Evolutionary conservation across 257 asterid genomes (phyloP).

Genomic region (Ilex aquifolium): DNA sequence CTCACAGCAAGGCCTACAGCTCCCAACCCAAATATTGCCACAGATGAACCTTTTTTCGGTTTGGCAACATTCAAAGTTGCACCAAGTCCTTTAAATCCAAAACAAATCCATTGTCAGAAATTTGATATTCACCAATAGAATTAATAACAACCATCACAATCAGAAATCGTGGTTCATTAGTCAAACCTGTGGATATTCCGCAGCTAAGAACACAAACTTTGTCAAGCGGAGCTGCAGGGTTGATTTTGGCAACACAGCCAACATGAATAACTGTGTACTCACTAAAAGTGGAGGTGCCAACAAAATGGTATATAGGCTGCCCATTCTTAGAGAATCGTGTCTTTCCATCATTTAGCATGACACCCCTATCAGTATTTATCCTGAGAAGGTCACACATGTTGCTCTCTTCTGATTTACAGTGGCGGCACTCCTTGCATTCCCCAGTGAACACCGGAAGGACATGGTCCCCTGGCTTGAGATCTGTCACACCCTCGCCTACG

Average conservation of each 20-base stretch:
- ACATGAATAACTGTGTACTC: slow-evolving; percentile 76
- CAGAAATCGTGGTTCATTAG: neutral
- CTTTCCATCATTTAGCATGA: slow-evolving; percentile 54
- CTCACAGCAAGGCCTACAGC: slow-evolving; percentile 79
- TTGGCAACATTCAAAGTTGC: slow-evolving; percentile 86
- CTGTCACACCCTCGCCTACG: slow-evolving; percentile 78
- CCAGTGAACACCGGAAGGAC: slow-evolving; percentile 84
- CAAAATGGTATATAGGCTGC: slow-evolving; percentile 65
- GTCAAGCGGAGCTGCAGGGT: slow-evolving; percentile 71
- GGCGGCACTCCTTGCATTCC: slow-evolving; percentile 72
- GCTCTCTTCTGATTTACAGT: slow-evolving; percentile 69
- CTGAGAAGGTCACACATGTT: slow-evolving; percentile 78
- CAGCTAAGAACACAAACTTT: slow-evolving; percentile 78
- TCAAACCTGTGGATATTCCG: slow-evolving; percentile 75
- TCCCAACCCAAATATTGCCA: slow-evolving; percentile 71
- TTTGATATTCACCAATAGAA: no score
- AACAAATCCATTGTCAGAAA: neutral
- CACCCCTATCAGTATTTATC: slow-evolving; percentile 70
- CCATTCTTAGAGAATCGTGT: slow-evolving; percentile 67
- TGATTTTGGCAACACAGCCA: slow-evolving; percentile 72
- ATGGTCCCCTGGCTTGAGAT: slow-evolving; percentile 60
- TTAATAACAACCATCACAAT: neutral
- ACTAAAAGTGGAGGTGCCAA: slow-evolving; percentile 75
- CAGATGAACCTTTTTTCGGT: slow-evolving; percentile 55
- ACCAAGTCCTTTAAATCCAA: slow-evolving; percentile 48